Evolutionary conservation across 768 basidiomycete genomes (phyloP).

Genomic region (Pulveroboletus sp.): DNA sequence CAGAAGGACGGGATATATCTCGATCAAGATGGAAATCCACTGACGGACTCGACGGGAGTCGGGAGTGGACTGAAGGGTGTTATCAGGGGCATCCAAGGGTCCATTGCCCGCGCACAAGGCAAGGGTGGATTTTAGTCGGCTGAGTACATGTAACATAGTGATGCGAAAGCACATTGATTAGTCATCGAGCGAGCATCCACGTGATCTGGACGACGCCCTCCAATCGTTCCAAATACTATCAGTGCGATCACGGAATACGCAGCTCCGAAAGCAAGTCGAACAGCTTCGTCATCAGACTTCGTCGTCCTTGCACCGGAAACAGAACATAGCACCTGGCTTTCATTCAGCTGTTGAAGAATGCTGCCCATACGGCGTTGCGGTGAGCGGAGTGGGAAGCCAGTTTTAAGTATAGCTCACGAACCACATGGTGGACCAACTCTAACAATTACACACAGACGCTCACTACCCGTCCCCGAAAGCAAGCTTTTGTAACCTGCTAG

Average conservation of each 20-base stretch:
- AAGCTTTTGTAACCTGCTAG: slow-evolving; percentile 14
- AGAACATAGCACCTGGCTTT: not conserved
- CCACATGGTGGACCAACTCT: slow-evolving; percentile 17
- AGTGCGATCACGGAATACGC: not conserved
- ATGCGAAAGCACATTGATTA: not conserved
- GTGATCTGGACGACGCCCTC: no score
- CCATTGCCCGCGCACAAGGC: slow-evolving; percentile 39
- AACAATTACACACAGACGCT: slow-evolving; percentile 19
- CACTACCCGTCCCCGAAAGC: not conserved
- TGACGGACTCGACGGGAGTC: slow-evolving; percentile 36
- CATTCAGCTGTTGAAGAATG: not conserved
- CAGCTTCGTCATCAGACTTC: not conserved
- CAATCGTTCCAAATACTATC: not conserved
- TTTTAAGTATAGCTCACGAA: slow-evolving; percentile 30
- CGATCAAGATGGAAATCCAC: slow-evolving; percentile 40
- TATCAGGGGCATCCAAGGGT: slow-evolving; percentile 40
- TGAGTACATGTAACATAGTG: no score
- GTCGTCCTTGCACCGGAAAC: not conserved
- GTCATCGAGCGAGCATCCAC: slow-evolving; percentile 3
- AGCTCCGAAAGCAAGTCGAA: not conserved
- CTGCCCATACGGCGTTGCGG: slow-evolving; percentile 7
- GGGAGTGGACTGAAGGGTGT: slow-evolving; percentile 36
- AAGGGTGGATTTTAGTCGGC: slow-evolving; percentile 39
- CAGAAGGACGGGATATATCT: slow-evolving; percentile 55
- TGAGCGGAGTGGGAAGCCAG: slow-evolving; percentile 29